These are phyloP conservation scores for Bimuria novae-zelandiae DNA, from an alignment of 2,329 filamentous ascomycete genomes.

Conservation along the genomic window DNA sequence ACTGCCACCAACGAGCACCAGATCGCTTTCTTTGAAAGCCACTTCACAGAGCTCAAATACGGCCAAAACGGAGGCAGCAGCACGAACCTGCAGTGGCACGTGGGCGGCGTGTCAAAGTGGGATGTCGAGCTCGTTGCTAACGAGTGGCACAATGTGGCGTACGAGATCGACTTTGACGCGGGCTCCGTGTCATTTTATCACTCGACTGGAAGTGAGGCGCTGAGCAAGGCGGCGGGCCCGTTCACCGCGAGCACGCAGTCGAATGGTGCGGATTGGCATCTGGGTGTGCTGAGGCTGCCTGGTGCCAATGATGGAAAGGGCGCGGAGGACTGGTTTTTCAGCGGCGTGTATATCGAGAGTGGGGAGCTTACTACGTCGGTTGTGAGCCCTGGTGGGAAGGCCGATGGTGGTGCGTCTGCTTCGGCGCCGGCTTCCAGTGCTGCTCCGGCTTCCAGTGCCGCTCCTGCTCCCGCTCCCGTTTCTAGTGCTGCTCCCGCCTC, in stretches of 20 bases:
- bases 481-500: not conserved
- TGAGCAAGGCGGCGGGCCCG: constrained; percentile 64
- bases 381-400: constrained; percentile 22
- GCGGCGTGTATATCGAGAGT: constrained; percentile 71
- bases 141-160: constrained; percentile 77
- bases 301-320: constrained; percentile 58
- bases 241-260: constrained; percentile 65
- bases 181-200: constrained; percentile 71
- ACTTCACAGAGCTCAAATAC: constrained; percentile 76
- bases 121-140: constrained; percentile 63
- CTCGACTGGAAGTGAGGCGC: constrained; percentile 63
- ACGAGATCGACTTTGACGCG: constrained; percentile 70
- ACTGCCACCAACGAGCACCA: constrained; percentile 69
- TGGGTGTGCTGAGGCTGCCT: constrained; percentile 70
- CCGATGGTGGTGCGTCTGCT: not conserved
- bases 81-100: constrained; percentile 67
- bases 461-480: not conserved
- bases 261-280: constrained; percentile 73
- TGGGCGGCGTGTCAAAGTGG: constrained; percentile 65
- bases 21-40: constrained; percentile 66
- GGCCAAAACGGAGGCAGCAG: constrained; percentile 55
- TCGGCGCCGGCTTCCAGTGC: not conserved
- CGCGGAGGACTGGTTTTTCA: constrained; percentile 72
- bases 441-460: not conserved
- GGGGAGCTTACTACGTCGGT: constrained; percentile 49